These are phyloP conservation scores for Syzygium aqueum DNA, from an alignment of 345 rosid species.

Conservation along the genomic window DNA sequence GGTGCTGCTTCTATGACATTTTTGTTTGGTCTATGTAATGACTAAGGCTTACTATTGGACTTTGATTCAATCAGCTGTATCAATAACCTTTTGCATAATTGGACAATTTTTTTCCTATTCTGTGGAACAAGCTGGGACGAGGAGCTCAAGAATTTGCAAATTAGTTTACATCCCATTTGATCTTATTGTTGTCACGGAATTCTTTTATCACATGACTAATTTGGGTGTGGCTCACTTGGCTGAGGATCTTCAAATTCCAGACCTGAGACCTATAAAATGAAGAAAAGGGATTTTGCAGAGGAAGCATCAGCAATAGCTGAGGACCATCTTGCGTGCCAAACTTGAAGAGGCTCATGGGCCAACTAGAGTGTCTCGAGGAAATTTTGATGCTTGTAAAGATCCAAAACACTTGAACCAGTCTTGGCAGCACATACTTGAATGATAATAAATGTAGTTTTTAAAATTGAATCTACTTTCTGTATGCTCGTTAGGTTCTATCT, in stretches of 20 bases:
- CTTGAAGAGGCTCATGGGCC: not conserved
- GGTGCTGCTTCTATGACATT: not conserved
- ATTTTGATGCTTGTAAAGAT: too few relatives aligned
- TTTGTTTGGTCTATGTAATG: not conserved
- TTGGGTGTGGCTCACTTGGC: not conserved
- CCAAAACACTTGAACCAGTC: not conserved
- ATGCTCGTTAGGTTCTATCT: not conserved
- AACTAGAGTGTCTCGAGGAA: not conserved
- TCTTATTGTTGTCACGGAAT: not conserved
- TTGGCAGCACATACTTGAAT: not conserved
- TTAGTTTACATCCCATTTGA: not conserved
- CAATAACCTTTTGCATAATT: not conserved
- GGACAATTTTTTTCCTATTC: fast-evolving
- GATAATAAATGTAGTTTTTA: not conserved
- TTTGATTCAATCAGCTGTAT: fast-evolving
- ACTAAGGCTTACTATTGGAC: not conserved
- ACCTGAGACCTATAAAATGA: too few relatives aligned
- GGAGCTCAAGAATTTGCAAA: not conserved
- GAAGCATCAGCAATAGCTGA: not conserved
- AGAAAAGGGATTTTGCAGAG: not conserved
- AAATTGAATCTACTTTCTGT: too few relatives aligned
- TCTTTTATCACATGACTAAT: too few relatives aligned
- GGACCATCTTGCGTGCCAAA: not conserved
- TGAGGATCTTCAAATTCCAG: not conserved
- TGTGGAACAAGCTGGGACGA: not conserved